These are phyloP conservation scores for Friedmanniomyces simplex DNA, from an alignment of 495 filamentous ascomycete species.

Conservation along the genomic window DNA sequence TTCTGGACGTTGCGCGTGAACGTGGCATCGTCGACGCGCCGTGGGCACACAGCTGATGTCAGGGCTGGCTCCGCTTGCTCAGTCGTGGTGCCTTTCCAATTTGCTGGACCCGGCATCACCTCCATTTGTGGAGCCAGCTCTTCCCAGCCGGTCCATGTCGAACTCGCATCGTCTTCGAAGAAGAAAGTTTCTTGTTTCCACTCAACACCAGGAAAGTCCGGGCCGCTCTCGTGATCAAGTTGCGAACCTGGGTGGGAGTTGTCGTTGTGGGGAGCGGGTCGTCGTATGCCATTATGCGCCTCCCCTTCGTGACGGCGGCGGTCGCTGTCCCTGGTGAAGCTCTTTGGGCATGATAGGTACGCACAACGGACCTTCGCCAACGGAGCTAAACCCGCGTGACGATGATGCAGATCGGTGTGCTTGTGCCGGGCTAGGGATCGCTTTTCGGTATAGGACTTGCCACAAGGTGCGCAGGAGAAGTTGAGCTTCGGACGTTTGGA, in stretches of 20 bases:
- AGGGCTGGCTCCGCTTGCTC: too few species aligned
- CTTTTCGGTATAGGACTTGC: slow-evolving; percentile 5
- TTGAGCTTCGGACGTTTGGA: neutral
- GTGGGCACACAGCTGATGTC: neutral
- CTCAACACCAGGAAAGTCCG: neutral
- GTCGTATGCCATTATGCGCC: slow-evolving; percentile 2
- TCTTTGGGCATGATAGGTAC: neutral
- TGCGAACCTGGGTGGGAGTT: neutral
- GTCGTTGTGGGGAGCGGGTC: neutral
- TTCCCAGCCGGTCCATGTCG: neutral
- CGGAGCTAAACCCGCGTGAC: neutral
- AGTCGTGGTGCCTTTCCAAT: neutral
- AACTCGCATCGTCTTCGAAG: neutral
- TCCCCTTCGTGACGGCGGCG: slow-evolving; percentile 5
- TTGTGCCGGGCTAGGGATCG: slow-evolving; percentile 3
- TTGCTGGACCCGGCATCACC: neutral
- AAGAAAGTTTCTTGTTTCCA: neutral
- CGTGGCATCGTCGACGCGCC: neutral
- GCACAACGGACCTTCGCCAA: neutral
- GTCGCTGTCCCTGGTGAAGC: slow-evolving; percentile 6
- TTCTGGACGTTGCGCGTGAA: neutral
- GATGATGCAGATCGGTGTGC: neutral
- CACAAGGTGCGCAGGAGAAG: slow-evolving; percentile 3
- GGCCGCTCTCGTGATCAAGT: neutral
- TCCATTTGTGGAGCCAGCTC: neutral